A percentile compares a stretch with the other conserved stretches of the same genome.
Conservation (phyloP, 306 rosid species). For the Begonia fuchsioides region DNA sequence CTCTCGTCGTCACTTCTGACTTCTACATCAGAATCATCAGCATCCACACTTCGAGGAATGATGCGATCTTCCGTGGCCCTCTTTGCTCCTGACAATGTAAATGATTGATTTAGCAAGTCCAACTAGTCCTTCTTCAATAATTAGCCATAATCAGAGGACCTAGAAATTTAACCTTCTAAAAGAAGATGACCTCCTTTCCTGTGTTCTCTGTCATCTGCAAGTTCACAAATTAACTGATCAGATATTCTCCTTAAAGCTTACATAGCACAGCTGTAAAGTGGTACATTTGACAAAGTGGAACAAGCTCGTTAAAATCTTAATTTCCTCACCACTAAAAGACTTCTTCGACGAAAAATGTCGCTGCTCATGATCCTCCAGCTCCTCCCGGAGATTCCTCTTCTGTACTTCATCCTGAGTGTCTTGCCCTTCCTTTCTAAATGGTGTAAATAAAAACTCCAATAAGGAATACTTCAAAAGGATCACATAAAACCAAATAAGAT, state of each 20-base stretch:
- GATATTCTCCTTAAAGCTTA: conserved; percentile 1
- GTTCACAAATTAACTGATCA: no score
- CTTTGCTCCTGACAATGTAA: conserved; percentile 37
- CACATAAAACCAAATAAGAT: no score
- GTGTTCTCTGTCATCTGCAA: conserved; percentile 81
- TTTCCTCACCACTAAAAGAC: conserved; percentile 45
- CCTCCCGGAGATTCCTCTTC: conserved; percentile 77
- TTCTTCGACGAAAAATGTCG: conserved; percentile 86
- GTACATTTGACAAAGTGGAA: no score
- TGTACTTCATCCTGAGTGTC: conserved; percentile 76
- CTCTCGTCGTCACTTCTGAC: conserved; percentile 85
- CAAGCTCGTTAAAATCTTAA: no score
- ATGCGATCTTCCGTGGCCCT: conserved; percentile 75
- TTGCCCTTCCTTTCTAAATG: conserved; percentile 67
- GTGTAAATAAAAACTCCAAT: neutral
- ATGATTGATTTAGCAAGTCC: neutral
- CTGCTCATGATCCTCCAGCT: conserved; percentile 80
- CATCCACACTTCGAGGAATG: conserved; percentile 68
- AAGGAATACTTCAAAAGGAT: neutral
- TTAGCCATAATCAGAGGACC: conserved; percentile 7
- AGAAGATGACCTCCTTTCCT: conserved; percentile 59
- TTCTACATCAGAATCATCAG: conserved; percentile 90
- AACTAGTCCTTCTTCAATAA: conserved; percentile 1
- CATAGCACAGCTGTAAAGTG: neutral
- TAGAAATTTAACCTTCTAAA: conserved; percentile 48